Conservation (phyloP, 208 protist genomes). For the Trypanosoma melophagium region DNA sequence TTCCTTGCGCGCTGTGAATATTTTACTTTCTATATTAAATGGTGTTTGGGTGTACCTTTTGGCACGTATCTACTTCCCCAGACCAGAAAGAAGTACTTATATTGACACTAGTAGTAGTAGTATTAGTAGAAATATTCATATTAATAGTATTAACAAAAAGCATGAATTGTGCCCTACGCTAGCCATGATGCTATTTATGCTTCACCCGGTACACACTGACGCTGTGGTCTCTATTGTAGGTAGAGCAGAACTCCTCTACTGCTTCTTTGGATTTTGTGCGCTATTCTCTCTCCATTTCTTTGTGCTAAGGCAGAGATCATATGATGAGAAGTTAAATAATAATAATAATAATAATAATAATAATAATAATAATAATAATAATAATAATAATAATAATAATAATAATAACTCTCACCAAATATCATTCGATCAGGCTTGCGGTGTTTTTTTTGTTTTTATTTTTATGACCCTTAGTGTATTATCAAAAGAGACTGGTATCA, state of each 20-base stretch:
- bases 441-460: constrained; percentile 27
- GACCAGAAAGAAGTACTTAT: no score
- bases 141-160: constrained; percentile 5
- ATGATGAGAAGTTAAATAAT: not conserved
- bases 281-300: constrained; percentile 39
- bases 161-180: constrained; percentile 27
- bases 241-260: constrained; percentile 71
- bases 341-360: no score
- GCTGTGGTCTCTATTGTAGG: constrained; percentile 83
- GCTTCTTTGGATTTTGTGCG: constrained; percentile 54
- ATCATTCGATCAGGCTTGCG: no score
- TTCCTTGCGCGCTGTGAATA: constrained; percentile 48
- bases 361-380: not conserved
- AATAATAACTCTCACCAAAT: not conserved
- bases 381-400: not conserved
- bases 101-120: no score
- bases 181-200: constrained; percentile 58
- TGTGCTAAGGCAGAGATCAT: not conserved
- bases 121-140: not conserved
- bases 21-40: constrained; percentile 44
- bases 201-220: constrained; percentile 90
- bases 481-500: constrained; percentile 81
- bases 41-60: constrained; percentile 46
- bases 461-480: constrained; percentile 44
- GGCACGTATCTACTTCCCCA: constrained; percentile 37